These are phyloP conservation scores for barrel medic (Medicago truncatula) DNA, from an alignment of 306 rosid genomes.

Conservation along the genomic window DNA sequence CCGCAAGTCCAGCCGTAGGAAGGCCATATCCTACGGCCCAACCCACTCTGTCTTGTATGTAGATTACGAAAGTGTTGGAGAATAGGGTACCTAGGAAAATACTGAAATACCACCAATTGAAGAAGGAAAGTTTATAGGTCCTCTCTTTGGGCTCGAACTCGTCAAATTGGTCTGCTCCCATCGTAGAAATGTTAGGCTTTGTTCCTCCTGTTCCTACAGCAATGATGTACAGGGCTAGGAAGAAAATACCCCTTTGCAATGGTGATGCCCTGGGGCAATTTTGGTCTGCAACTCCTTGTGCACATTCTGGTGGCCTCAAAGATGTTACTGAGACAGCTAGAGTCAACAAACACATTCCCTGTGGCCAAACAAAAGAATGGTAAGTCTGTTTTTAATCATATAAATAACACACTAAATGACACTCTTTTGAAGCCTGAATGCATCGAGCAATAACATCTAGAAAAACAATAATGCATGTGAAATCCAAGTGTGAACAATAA, in stretches of 20 bases:
- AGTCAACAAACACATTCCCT: constrained; percentile 78
- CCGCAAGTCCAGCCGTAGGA: constrained; percentile 72
- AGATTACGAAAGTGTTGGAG: constrained; percentile 70
- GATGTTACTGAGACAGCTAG: constrained; percentile 67
- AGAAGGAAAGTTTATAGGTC: constrained; percentile 69
- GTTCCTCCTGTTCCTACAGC: constrained; percentile 89
- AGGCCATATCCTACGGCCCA: constrained; percentile 86
- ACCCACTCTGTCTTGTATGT: constrained; percentile 79
- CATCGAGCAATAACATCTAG: too few species aligned
- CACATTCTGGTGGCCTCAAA: constrained; percentile 73
- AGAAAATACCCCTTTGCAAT: constrained; percentile 68
- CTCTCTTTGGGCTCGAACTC: constrained; percentile 73
- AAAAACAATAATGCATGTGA: too few species aligned
- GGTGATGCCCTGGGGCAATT: constrained; percentile 58
- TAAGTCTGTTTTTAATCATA: too few species aligned
- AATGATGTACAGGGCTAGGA: constrained; percentile 62
- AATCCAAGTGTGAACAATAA: too few species aligned
- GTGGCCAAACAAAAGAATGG: not conserved
- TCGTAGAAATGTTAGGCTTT: constrained; percentile 86
- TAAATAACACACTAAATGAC: too few species aligned
- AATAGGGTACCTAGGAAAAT: constrained; percentile 79
- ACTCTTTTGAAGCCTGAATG: not conserved
- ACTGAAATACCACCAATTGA: constrained; percentile 92
- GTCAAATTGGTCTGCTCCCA: constrained; percentile 93
- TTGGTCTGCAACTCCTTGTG: constrained; percentile 25